Base-by-base conservation (phyloP, 2,329 filamentous ascomycete genomes). In the Dactylonectria macrodidyma region DNA sequence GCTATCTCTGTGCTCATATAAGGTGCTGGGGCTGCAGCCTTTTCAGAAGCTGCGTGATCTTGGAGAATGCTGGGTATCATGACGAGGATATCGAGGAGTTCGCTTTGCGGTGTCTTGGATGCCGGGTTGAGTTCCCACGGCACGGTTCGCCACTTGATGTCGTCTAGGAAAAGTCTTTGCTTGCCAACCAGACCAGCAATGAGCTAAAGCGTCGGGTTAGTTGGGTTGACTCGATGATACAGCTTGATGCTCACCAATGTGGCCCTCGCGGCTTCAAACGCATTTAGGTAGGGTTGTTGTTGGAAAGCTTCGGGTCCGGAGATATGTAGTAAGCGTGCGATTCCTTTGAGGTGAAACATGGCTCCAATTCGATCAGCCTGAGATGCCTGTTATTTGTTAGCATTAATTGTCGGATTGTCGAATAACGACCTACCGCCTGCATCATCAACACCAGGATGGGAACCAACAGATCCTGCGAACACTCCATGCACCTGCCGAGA, bases 261-360 rank as follows among this genome's bases (percentile, higher is more conserved):
- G 16, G 65, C 54, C 54, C 68, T 60, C 12, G 68, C 61, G 4
- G 68, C 61, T 26, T 70, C 68, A 16, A 70, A 68, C 4, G 68
- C 68, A 36, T 70, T 68, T 26, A 70, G 52, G 7, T 59, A 57
- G 12, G 68, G 68, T 19, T 70, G 68, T 1, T 47, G 36, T 19
- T 70, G 68, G 24, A 70, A 70, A 3, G 68, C 68, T 16, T 70
- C 55, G 1, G 68, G 68, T 3, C 68, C 68, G 24, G 57, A 68
- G 1, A 59, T 48, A n/a, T 62, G 38, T 5, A 70, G 9, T 26
- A 70, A 22, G 10, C 59, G 50, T 2, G 68, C 66, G 9, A 68
- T 59, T 8, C 68, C 68, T 11, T 47, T 59, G 11, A 68, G 44
- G 22, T 68, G 66, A 7, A 63, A 57, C 41, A 68, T 63, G 14